Conservation (phyloP, 2,329 filamentous ascomycete genomes). For the Aciculosporium take region DNA sequence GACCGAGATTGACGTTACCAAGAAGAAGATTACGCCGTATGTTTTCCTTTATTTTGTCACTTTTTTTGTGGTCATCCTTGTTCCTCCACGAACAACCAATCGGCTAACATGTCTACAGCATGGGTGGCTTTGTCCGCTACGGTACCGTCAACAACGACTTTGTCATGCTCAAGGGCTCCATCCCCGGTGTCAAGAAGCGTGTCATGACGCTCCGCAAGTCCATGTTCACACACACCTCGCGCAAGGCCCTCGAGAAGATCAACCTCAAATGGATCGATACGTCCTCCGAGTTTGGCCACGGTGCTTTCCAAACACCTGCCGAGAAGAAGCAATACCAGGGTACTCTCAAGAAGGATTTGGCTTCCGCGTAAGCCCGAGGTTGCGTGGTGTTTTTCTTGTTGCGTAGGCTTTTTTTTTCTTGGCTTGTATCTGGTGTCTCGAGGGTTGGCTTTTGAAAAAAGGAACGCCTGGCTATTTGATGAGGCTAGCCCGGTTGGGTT, state of each 20-base stretch:
- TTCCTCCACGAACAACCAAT: not conserved
- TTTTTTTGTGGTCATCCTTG: too few relatives aligned
- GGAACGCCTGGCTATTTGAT: constrained; percentile 18
- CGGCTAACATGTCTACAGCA: constrained; percentile 38
- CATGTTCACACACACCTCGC: constrained; percentile 92
- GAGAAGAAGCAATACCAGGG: constrained; percentile 98
- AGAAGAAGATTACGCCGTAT: constrained; percentile 99
- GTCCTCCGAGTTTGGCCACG: constrained; percentile 99
- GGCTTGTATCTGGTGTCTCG: constrained; percentile 43
- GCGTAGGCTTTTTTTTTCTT: constrained; percentile 22
- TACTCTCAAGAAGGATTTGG: constrained; percentile 96
- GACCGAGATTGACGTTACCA: constrained; percentile 91
- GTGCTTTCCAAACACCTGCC: constrained; percentile 94
- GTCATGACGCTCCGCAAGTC: constrained; percentile 98
- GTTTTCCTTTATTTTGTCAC: constrained; percentile 19
- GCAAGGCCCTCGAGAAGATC: constrained; percentile 96
- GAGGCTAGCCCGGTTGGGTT: constrained; percentile 18
- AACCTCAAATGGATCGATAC: constrained; percentile 99
- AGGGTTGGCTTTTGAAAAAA: constrained; percentile 11
- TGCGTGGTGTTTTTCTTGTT: constrained; percentile 24
- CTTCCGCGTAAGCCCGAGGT: constrained; percentile 29
- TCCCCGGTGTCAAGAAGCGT: constrained; percentile 98
- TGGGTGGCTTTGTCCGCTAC: constrained; percentile 99
- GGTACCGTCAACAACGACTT: constrained; percentile 99
- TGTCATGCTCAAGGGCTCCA: constrained; percentile 91